These are phyloP conservation scores for Trichoderma afroharzianum DNA, from an alignment of 2,329 filamentous ascomycete species.

Conservation along the genomic window DNA sequence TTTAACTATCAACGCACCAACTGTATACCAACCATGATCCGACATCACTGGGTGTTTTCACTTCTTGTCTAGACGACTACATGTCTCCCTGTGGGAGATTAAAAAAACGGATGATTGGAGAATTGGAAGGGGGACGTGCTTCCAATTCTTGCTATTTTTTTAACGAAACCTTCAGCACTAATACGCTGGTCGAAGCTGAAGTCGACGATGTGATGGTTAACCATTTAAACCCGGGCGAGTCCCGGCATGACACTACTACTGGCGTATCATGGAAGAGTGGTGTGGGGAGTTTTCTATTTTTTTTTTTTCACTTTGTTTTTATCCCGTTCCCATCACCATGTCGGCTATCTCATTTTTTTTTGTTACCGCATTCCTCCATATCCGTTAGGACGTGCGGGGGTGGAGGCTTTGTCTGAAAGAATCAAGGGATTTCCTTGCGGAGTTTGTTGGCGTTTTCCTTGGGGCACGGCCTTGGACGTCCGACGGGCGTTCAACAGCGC, in stretches of 20 bases:
- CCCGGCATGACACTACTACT: conserved; percentile 17
- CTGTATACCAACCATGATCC: conserved; percentile 17
- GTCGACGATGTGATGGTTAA: conserved; percentile 18
- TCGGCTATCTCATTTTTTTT: conserved; percentile 7
- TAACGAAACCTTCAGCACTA: conserved; percentile 20
- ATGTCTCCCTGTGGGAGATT: conserved; percentile 2
- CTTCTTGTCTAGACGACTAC: conserved; percentile 17
- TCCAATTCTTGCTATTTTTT: neutral
- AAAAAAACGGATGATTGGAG: conserved; percentile 13
- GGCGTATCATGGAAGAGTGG: conserved; percentile 17
- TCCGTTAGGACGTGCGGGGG: neutral
- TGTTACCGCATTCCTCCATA: neutral
- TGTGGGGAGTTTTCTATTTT: conserved; percentile 15
- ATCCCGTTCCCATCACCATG: neutral
- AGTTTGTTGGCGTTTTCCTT: conserved; percentile 18
- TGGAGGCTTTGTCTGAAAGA: conserved; percentile 12
- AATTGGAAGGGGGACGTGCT: neutral
- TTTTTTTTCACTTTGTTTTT: conserved; percentile 12
- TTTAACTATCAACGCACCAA: conserved; percentile 13
- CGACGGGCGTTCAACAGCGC: conserved; percentile 6
- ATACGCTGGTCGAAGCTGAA: conserved; percentile 20
- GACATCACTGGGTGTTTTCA: conserved; percentile 14
- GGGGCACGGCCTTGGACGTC: neutral
- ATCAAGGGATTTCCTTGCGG: conserved; percentile 6
- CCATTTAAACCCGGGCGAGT: conserved; percentile 15